Percentiles rank a stretch among this genome's conserved stretches.
These are phyloP conservation scores for Paraphysoderma sedebokerense DNA, from an alignment of 371 early-diverging fungal species.

Conservation along the genomic window DNA sequence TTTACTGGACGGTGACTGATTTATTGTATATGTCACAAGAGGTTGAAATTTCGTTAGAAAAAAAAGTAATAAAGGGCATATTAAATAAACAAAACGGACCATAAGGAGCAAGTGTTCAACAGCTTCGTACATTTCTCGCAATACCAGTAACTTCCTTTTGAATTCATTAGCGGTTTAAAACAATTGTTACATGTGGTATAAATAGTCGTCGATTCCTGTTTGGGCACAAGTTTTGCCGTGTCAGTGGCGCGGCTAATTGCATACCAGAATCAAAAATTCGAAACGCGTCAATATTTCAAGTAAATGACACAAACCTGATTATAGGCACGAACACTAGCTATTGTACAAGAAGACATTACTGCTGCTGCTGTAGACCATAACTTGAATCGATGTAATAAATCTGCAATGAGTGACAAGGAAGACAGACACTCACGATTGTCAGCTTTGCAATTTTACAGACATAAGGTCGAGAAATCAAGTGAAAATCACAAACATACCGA, in stretches of 20 bases:
- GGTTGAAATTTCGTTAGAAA: not conserved
- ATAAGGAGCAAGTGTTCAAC: constrained; percentile 48
- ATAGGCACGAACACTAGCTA: constrained; percentile 28
- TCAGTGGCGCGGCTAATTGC: too few species aligned
- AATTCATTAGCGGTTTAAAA: constrained; percentile 37
- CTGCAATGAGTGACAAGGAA: constrained; percentile 9
- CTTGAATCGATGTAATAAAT: constrained; percentile 57
- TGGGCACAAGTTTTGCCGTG: too few species aligned
- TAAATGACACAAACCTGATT: constrained; percentile 16
- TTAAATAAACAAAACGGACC: constrained; percentile 20
- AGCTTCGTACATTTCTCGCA: constrained; percentile 53
- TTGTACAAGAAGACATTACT: constrained; percentile 34
- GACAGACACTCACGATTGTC: not conserved
- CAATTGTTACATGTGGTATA: constrained; percentile 54
- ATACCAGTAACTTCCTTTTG: constrained; percentile 28
- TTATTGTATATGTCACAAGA: not conserved
- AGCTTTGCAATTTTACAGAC: too few species aligned
- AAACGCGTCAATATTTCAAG: constrained; percentile 2
- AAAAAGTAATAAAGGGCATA: not conserved
- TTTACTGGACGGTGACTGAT: constrained; percentile 14
- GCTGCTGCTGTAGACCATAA: constrained; percentile 48
- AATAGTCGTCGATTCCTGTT: constrained; percentile 57
- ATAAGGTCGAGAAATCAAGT: not conserved
- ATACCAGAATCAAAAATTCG: too few species aligned
- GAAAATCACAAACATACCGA: constrained; percentile 25